These are phyloP conservation scores for Coemansia sp. DNA, from an alignment of 192 early-diverging fungal genomes.

Conservation along the genomic window DNA sequence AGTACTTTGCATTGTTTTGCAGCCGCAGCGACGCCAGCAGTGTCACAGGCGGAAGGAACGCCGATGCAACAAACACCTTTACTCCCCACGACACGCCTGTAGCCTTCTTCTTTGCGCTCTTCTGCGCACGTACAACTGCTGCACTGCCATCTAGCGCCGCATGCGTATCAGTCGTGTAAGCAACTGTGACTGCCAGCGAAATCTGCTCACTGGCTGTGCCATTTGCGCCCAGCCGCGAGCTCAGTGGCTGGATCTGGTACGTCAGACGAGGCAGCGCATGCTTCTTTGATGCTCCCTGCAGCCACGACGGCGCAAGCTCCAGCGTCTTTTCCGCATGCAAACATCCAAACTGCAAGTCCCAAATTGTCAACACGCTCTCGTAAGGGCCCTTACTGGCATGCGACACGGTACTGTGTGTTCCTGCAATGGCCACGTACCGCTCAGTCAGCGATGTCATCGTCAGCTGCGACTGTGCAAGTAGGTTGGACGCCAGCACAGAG, in stretches of 20 bases:
- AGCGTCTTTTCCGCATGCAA: constrained; percentile 47
- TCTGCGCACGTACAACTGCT: neutral
- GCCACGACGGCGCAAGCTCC: constrained; percentile 19
- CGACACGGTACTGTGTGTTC: constrained; percentile 53
- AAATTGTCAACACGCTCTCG: constrained; percentile 49
- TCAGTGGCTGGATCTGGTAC: constrained; percentile 47
- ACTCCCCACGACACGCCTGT: constrained; percentile 26
- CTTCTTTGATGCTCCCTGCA: constrained; percentile 20
- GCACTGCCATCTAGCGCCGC: constrained; percentile 25
- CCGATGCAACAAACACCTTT: constrained; percentile 40
- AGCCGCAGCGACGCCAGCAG: constrained; percentile 48
- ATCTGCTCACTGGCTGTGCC: constrained; percentile 47
- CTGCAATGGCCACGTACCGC: constrained; percentile 47
- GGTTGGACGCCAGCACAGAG: constrained; percentile 12
- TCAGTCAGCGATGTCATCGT: constrained; percentile 43
- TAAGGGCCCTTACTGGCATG: constrained; percentile 45
- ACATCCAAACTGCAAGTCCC: constrained; percentile 56
- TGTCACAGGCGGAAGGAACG: constrained; percentile 47
- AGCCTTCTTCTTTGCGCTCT: constrained; percentile 4
- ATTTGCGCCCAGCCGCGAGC: constrained; percentile 29
- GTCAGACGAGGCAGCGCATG: constrained; percentile 32
- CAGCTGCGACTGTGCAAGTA: constrained; percentile 42
- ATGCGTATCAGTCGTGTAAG: constrained; percentile 35
- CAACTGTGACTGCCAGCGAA: constrained; percentile 39
- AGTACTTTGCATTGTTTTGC: constrained; percentile 55